Percentiles rank a stretch among this genome's conserved stretches.
phyloP scores from a whole-genome alignment of 441 rosid genomes.

The Pelargonium fulgidum region DNA sequence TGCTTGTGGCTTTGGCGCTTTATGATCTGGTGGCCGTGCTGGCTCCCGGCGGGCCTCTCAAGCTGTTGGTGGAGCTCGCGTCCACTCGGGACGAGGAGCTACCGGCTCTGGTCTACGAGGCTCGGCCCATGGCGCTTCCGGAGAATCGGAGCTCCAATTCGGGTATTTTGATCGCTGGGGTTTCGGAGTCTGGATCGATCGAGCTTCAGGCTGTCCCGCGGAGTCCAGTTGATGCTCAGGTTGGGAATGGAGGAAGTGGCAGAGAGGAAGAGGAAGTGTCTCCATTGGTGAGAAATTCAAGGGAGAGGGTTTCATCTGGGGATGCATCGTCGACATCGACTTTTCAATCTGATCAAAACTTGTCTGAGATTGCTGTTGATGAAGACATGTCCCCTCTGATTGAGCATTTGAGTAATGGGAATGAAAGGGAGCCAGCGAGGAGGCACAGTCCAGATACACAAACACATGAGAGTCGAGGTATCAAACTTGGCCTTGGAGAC shows the following conservation, averaged over 20 bases:
- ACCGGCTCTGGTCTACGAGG: slow-evolving; percentile 92
- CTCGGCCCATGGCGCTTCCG: slow-evolving; percentile 59
- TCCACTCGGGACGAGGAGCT: slow-evolving; percentile 85
- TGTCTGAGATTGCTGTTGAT: slow-evolving; percentile 32
- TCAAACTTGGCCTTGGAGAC: slow-evolving; percentile 95
- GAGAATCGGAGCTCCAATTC: slow-evolving; percentile 38
- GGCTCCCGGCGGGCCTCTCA: slow-evolving; percentile 96
- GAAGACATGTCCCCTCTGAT: slow-evolving; percentile 88
- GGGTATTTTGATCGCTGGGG: slow-evolving; percentile 59
- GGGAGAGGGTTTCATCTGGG: slow-evolving; percentile 36
- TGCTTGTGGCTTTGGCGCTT: slow-evolving; percentile 74
- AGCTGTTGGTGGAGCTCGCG: slow-evolving; percentile 81
- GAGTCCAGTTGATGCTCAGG: slow-evolving; percentile 27
- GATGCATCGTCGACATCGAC: slow-evolving; percentile 35
- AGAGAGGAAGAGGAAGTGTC: slow-evolving; percentile 46
- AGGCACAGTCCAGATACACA: slow-evolving; percentile 32
- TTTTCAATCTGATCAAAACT: slow-evolving; percentile 36
- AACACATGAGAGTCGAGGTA: slow-evolving; percentile 36
- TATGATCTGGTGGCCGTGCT: slow-evolving; percentile 90
- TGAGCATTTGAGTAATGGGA: slow-evolving; percentile 39
- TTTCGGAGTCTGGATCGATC: slow-evolving; percentile 56
- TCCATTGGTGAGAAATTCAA: slow-evolving; percentile 34
- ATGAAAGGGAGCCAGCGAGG: slow-evolving; percentile 34
- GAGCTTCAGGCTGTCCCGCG: slow-evolving; percentile 60
- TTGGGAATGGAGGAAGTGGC: slow-evolving; percentile 27